phyloP scores from a whole-genome alignment of 176 grass and related monocot genomes.

The Triticum timopheevii region DNA sequence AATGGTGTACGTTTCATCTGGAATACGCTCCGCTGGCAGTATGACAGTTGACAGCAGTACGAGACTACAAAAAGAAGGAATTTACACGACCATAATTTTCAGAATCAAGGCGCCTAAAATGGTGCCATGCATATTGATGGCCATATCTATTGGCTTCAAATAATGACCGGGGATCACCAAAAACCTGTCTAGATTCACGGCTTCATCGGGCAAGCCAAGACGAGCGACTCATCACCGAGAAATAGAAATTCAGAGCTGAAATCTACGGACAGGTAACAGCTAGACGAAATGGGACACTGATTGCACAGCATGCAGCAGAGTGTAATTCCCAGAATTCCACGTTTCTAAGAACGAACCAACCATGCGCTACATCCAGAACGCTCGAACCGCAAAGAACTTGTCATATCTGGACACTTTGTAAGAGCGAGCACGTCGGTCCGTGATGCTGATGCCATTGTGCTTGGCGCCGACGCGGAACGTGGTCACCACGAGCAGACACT shows the following conservation, averaged over 20 bases:
- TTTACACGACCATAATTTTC: background rate
- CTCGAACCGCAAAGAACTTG: background rate
- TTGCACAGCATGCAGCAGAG: too few relatives aligned
- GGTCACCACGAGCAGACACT: background rate
- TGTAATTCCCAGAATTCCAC: background rate
- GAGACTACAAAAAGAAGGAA: background rate
- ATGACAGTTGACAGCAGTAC: background rate
- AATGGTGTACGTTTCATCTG: background rate
- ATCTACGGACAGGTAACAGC: background rate
- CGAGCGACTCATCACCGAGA: background rate
- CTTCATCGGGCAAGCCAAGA: background rate
- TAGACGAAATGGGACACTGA: too few relatives aligned
- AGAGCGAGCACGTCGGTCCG: background rate
- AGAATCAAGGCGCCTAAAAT: background rate
- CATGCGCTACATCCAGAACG: background rate
- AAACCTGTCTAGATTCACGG: background rate
- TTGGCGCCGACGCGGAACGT: too few relatives aligned
- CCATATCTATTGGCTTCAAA: background rate
- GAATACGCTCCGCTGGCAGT: background rate
- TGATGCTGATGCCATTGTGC: background rate
- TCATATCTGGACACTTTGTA: background rate
- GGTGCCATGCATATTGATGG: background rate
- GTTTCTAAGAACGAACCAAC: background rate
- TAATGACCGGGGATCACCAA: background rate
- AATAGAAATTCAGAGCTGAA: background rate